Evolutionary conservation across 192 early-diverging fungal species (phyloP).

Genomic region (Coemansia sp.): DNA sequence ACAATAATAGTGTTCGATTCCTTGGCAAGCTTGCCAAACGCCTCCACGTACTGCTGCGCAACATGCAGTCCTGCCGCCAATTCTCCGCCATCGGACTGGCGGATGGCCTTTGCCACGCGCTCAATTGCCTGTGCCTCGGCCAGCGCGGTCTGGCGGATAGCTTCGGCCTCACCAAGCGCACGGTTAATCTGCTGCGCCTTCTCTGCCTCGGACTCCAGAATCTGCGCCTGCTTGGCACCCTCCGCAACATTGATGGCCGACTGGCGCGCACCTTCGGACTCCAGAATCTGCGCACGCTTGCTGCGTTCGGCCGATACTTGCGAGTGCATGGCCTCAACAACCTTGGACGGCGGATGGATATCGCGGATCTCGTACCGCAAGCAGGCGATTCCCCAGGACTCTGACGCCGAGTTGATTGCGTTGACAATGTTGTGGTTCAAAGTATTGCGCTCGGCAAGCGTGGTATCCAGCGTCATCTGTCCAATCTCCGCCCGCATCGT

Average conservation of each 20-base stretch:
- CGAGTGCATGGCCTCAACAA: slow-evolving; percentile 96
- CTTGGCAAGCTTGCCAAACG: slow-evolving; percentile 91
- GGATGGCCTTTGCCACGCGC: slow-evolving; percentile 78
- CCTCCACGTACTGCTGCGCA: slow-evolving; percentile 96
- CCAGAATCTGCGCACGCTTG: slow-evolving; percentile 94
- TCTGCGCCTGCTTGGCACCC: slow-evolving; percentile 86
- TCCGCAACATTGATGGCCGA: slow-evolving; percentile 97
- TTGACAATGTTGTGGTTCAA: slow-evolving; percentile 93
- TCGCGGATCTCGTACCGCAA: slow-evolving; percentile 95
- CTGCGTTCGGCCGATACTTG: slow-evolving; percentile 95
- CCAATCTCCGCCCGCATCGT: slow-evolving; percentile 99
- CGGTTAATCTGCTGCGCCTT: slow-evolving; percentile 87
- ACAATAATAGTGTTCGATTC: slow-evolving; percentile 88
- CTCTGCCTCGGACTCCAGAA: slow-evolving; percentile 94
- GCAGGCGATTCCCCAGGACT: slow-evolving; percentile 96
- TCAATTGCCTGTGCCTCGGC: slow-evolving; percentile 83
- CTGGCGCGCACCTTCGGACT: slow-evolving; percentile 82
- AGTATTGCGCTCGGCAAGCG: slow-evolving; percentile 89
- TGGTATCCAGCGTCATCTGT: slow-evolving; percentile 95
- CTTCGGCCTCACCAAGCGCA: slow-evolving; percentile 86
- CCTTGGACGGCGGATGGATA: slow-evolving; percentile 92
- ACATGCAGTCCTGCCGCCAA: slow-evolving; percentile 88
- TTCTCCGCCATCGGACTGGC: slow-evolving; percentile 61
- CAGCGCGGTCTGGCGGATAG: slow-evolving; percentile 78
- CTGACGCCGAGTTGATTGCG: slow-evolving; percentile 89